Evolutionary conservation across 805 yeast species (phyloP).

Genomic region (Pichia sporocuriosa): DNA sequence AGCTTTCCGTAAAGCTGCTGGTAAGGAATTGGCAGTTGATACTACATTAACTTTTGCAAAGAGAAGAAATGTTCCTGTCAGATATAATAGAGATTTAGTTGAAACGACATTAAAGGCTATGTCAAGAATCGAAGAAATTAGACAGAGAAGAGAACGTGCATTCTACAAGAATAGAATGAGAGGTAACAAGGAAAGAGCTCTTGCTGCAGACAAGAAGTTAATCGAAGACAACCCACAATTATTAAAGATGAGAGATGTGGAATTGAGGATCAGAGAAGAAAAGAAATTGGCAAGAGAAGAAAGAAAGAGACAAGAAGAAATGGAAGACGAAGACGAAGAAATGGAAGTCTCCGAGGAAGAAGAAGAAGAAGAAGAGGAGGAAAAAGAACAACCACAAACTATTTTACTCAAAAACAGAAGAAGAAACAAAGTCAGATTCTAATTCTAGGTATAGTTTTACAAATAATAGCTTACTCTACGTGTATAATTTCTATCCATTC

Average conservation of each 20-base stretch:
- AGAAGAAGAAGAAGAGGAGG: conserved; percentile 39
- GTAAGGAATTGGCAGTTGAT: conserved; percentile 96
- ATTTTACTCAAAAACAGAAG: conserved; percentile 61
- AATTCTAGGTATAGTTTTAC: conserved; percentile 24
- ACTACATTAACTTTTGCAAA: conserved; percentile 94
- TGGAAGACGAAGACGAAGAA: conserved; percentile 34
- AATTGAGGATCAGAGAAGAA: conserved; percentile 69
- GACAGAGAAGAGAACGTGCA: conserved; percentile 94
- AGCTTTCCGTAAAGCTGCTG: conserved; percentile 98
- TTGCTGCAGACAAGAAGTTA: conserved; percentile 79
- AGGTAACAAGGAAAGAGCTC: conserved; percentile 85
- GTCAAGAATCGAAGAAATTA: conserved; percentile 92
- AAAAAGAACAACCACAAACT: conserved; percentile 42
- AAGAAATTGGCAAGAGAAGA: conserved; percentile 50
- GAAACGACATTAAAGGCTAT: conserved; percentile 91
- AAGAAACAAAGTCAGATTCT: conserved; percentile 37
- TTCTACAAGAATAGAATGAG: conserved; percentile 99
- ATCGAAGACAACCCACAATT: conserved; percentile 86
- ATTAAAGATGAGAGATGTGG: conserved; percentile 89
- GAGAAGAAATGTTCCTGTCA: conserved; percentile 95
- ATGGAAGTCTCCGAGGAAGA: conserved; percentile 42
- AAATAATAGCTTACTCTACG: no score
- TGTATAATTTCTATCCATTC: background rate
- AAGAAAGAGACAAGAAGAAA: conserved; percentile 40
- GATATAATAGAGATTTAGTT: conserved; percentile 95